A percentile compares a stretch with the other conserved stretches of the same genome.
Conservation (phyloP, 1,284 basidiomycete genomes). For the Exobasidium rhododendri region DNA sequence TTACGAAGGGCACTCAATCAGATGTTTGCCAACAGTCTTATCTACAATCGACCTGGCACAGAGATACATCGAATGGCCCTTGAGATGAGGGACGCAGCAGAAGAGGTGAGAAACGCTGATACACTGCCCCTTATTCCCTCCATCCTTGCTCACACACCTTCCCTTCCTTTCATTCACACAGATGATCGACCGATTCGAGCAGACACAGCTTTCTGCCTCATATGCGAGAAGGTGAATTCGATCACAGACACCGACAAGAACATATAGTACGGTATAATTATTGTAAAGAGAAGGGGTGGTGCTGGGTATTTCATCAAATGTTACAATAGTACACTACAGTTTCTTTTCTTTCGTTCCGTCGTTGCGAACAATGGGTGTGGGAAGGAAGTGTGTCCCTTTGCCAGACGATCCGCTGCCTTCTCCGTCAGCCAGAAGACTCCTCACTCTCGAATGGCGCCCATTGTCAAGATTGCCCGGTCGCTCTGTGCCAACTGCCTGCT, state of each 20-base stretch:
- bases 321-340: too few relatives aligned
- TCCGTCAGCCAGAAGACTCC: neutral
- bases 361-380: too few relatives aligned
- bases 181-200: conserved; percentile 32
- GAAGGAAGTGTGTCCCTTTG: too few relatives aligned
- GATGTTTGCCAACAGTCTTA: conserved; percentile 51
- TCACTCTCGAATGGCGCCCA: conserved; percentile 7
- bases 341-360: too few relatives aligned
- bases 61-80: conserved; percentile 50
- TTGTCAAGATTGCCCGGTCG: neutral
- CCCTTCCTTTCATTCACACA: conserved; percentile 1
- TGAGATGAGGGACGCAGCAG: conserved; percentile 46
- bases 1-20: conserved; percentile 33
- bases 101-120: conserved; percentile 22
- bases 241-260: too few relatives aligned
- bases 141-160: neutral
- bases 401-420: too few relatives aligned
- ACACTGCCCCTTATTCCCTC: neutral
- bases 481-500: neutral
- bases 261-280: too few relatives aligned
- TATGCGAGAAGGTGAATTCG: neutral
- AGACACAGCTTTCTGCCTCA: conserved; percentile 21
- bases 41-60: conserved; percentile 48
- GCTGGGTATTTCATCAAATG: too few relatives aligned
- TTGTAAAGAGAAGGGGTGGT: too few relatives aligned